Evolutionary conservation across 805 yeast genomes (phyloP).

Genomic region (Naumovozyma dairenensis): DNA sequence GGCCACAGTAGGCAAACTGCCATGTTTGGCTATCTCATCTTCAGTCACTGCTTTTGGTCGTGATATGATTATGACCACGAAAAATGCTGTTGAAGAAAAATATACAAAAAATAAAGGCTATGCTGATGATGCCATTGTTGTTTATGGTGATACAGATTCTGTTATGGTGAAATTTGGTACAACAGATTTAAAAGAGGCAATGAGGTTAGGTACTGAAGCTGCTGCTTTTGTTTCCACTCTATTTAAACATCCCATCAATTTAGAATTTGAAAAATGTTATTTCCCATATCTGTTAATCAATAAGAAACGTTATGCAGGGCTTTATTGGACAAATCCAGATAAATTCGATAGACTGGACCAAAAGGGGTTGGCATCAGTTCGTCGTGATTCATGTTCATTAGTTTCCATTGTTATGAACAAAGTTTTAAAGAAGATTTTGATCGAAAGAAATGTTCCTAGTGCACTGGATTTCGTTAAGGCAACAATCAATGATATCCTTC

Average conservation of each 20-base stretch:
- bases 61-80: constrained; percentile 90
- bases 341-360: constrained; percentile 95
- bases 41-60: constrained; percentile 95
- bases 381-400: constrained; percentile 92
- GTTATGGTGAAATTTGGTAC: constrained; percentile 97
- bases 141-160: constrained; percentile 98
- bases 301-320: constrained; percentile 94
- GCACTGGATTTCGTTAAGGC: constrained; percentile 80
- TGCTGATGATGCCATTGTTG: constrained; percentile 76
- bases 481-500: constrained; percentile 81
- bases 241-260: constrained; percentile 78
- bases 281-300: constrained; percentile 89
- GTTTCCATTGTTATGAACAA: constrained; percentile 93
- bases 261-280: constrained; percentile 94
- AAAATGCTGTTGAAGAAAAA: constrained; percentile 69
- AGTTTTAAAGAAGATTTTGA: constrained; percentile 73
- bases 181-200: constrained; percentile 67
- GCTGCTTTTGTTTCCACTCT: constrained; percentile 75
- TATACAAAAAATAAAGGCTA: constrained; percentile 78
- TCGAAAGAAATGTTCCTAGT: constrained; percentile 74
- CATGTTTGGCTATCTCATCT: constrained; percentile 92
- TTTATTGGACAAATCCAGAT: constrained; percentile 90
- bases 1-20: constrained; percentile 94
- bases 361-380: constrained; percentile 95
- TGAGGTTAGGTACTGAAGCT: constrained; percentile 90